Evolutionary conservation across 2,329 filamentous ascomycete genomes (phyloP), one percentile per base, ranked within the genome.

Genomic region (Clonostachys rosea): DNA sequence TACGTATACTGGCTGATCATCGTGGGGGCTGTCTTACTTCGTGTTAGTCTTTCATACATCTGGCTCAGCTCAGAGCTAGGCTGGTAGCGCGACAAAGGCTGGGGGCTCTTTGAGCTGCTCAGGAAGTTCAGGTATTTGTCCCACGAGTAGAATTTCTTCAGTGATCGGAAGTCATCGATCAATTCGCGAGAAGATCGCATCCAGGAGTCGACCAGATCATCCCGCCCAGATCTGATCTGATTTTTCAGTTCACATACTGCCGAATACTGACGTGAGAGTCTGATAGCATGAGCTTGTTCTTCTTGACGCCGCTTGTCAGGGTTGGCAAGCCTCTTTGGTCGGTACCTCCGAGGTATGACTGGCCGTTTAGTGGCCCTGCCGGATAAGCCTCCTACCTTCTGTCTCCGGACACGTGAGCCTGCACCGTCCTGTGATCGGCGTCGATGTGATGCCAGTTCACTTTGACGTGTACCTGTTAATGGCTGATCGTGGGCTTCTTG

Each of bases 121-220:
- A 83, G 64, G 57, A 83, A 82, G 48, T 73, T 70, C 43, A 84
- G 67, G 54, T 83, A 84, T 58, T 81, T 83, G 49, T 86, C 82
- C 80, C 80, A 85, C 2, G 79, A 75, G 54, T 84, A 86, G 54
- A 86, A 85, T 43, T 78, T 73, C 55, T 80, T 83, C 52, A 80
- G 76, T 0, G 78, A 79, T 50, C 80, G 70, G 57, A 86, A 86
- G 50, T 86, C 82, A 49, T 84, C 76, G 10, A 84, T 74, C 8
- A 86, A 70, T 45, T 78, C 73, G 56, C 73, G 74, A 1, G 81
- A 81, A 6, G 78, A 78, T 20, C 67, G 63, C 75, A 84, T 81
- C 78, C 83, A 86, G 5, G 62, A 54, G 2, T 61, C 57, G 6
- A 73, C 63, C n/a, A 78, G 69, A 9, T 73, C 70, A 11, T 62